Evolutionary conservation across 2,329 filamentous ascomycete genomes (phyloP).

Genomic region (Fusarium humuli): DNA sequence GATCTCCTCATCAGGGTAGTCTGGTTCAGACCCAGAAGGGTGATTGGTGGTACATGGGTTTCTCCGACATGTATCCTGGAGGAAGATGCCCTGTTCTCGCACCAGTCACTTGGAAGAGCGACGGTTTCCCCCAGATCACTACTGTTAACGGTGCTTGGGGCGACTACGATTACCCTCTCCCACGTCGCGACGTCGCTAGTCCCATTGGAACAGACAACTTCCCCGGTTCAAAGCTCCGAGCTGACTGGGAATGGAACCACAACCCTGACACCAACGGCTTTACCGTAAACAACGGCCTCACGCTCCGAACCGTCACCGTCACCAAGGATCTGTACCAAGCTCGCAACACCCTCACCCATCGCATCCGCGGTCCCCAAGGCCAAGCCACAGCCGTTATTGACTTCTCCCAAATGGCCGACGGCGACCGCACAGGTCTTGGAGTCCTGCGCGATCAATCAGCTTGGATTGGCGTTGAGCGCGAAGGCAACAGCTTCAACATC

Average conservation of each 20-base stretch:
- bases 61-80: constrained; percentile 64
- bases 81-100: constrained; percentile 68
- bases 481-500: constrained; percentile 12
- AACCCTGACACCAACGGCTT: constrained; percentile 14
- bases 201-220: constrained; percentile 3
- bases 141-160: constrained; percentile 6
- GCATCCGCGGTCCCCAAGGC: constrained; percentile 9
- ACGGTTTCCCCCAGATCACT: neutral
- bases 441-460: constrained; percentile 13
- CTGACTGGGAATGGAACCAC: constrained; percentile 23
- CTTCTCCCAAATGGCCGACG: constrained; percentile 15
- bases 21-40: constrained; percentile 64
- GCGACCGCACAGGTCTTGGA: neutral
- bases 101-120: constrained; percentile 53
- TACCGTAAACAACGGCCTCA: constrained; percentile 9
- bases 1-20: constrained; percentile 65
- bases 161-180: constrained; percentile 11
- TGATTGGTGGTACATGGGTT: constrained; percentile 69
- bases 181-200: neutral
- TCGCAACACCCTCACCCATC: constrained; percentile 10
- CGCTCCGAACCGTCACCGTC: constrained; percentile 7
- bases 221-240: neutral
- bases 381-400: neutral
- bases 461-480: constrained; percentile 14
- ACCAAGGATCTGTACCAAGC: constrained; percentile 20